phyloP scores from a whole-genome alignment of 495 filamentous ascomycete genomes.

The Neurospora cerealis region DNA sequence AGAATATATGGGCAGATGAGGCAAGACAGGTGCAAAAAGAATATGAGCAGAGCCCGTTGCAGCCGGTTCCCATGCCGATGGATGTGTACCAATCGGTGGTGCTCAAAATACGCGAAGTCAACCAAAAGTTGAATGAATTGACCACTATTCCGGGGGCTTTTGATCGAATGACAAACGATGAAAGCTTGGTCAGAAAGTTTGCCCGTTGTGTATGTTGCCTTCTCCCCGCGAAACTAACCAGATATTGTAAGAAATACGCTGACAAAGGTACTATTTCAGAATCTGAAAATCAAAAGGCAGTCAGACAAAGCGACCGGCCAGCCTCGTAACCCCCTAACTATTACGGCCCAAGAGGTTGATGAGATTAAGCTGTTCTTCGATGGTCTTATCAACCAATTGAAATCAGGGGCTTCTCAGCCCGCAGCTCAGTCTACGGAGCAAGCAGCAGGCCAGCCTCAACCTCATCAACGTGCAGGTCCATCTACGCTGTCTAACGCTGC shows the following conservation, averaged over 20 bases:
- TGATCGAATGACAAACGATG: neutral
- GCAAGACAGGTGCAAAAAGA: neutral
- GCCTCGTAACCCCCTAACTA: constrained; percentile 44
- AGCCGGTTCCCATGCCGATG: neutral
- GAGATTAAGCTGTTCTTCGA: constrained; percentile 28
- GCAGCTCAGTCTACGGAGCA: constrained; percentile 10
- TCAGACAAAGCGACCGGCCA: neutral
- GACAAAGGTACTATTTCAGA: neutral
- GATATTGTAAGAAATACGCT: neutral
- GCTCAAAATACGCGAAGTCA: neutral
- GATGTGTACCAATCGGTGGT: neutral
- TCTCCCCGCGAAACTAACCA: neutral
- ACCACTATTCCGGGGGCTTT: neutral
- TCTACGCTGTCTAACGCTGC: constrained; percentile 48
- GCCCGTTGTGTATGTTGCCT: neutral
- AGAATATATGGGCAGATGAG: neutral
- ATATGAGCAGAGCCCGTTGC: neutral
- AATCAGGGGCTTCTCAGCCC: constrained; percentile 3
- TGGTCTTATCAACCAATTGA: constrained; percentile 19
- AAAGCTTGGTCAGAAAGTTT: neutral
- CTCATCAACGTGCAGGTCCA: constrained; percentile 16
- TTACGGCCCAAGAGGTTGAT: constrained; percentile 47
- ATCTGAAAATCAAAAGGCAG: neutral
- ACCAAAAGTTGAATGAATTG: neutral
- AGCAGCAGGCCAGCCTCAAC: constrained; percentile 8